These are phyloP conservation scores for Cicer bijugum DNA, from an alignment of 306 rosid genomes.

Conservation along the genomic window DNA sequence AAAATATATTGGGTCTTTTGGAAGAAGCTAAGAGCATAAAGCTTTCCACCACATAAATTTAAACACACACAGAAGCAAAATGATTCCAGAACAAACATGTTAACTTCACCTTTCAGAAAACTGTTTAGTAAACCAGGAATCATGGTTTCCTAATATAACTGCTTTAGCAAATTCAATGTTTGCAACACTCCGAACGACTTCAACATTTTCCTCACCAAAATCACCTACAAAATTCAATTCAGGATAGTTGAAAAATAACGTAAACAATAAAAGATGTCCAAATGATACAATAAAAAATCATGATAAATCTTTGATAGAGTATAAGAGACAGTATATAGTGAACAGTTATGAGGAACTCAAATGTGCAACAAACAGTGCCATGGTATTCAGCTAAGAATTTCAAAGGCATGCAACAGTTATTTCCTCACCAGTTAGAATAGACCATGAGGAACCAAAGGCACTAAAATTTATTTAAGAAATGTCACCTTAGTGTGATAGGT, in stretches of 20 bases:
- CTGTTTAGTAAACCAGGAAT: conserved; percentile 80
- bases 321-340: not conserved
- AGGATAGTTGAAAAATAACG: conserved; percentile 27
- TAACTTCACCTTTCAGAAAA: conserved; percentile 78
- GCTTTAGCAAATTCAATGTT: conserved; percentile 73
- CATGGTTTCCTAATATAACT: conserved; percentile 88
- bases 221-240: conserved; percentile 63
- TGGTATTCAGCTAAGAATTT: conserved; percentile 29
- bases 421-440: conserved; percentile 36
- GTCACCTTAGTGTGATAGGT: conserved; percentile 27
- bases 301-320: conserved; percentile 8
- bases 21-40: conserved; percentile 24
- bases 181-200: conserved; percentile 79
- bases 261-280: not conserved
- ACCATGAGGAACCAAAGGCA: conserved; percentile 36
- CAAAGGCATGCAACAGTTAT: conserved; percentile 32
- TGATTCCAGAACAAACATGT: conserved; percentile 30
- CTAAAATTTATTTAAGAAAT: conserved; percentile 37
- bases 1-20: not conserved
- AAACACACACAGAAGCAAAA: not conserved
- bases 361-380: conserved; percentile 28
- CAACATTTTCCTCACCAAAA: conserved; percentile 92
- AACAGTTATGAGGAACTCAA: conserved; percentile 32
- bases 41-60: conserved; percentile 26
- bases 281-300: conserved; percentile 35